A percentile compares a stretch with the other conserved stretches of the same genome.
These are phyloP conservation scores for Phlebiopsis flavidoalba DNA, from an alignment of 768 basidiomycete genomes.

Conservation along the genomic window DNA sequence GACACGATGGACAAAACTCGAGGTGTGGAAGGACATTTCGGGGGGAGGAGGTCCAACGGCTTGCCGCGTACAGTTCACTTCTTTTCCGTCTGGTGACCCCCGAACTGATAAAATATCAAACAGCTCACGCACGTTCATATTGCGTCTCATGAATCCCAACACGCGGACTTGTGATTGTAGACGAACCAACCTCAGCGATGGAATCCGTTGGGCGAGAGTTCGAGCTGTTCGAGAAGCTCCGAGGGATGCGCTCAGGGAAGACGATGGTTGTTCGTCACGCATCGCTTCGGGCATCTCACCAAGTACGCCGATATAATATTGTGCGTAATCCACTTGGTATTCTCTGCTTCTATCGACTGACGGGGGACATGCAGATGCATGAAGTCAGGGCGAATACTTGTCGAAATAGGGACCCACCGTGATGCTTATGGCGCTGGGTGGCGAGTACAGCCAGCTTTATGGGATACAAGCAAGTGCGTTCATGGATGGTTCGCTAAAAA, in stretches of 20 bases:
- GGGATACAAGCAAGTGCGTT: conserved; percentile 16
- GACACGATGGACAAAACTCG: neutral
- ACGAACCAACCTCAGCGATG: conserved; percentile 55
- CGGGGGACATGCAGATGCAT: conserved; percentile 32
- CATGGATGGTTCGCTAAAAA: neutral
- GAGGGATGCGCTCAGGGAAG: conserved; percentile 35
- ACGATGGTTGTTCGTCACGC: conserved; percentile 55
- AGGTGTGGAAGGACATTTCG: neutral
- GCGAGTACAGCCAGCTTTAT: conserved; percentile 30
- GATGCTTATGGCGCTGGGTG: conserved; percentile 24
- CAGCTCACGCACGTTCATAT: conserved; percentile 35
- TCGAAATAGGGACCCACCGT: conserved; percentile 29
- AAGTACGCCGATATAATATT: conserved; percentile 45
- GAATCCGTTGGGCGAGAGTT: conserved; percentile 55
- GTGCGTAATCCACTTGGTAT: conserved; percentile 26
- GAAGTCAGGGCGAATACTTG: conserved; percentile 23
- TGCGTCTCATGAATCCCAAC: conserved; percentile 30
- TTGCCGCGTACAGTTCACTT: conserved; percentile 3
- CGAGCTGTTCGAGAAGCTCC: conserved; percentile 37
- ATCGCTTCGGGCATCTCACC: conserved; percentile 47
- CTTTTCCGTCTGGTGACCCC: neutral
- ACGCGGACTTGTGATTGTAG: conserved; percentile 45
- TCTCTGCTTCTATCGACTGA: conserved; percentile 32
- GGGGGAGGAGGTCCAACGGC: conserved; percentile 21
- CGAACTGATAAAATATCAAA: neutral